Evolutionary conservation across 202 grass and related monocot species (phyloP), one percentile per base, ranked within the genome.

Genomic region (Dendrocalamus latiflorus): DNA sequence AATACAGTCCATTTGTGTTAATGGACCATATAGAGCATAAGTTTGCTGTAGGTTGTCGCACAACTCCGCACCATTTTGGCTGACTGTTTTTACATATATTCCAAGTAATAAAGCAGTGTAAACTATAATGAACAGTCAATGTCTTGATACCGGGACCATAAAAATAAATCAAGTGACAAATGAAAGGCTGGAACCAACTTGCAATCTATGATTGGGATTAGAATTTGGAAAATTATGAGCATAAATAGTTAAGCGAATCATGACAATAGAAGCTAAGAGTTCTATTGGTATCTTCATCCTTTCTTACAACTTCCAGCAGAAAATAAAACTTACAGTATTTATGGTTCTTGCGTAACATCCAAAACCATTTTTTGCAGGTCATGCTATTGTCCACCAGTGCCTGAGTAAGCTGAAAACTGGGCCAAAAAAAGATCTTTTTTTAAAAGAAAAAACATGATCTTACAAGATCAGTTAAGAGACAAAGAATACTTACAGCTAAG

Each of bases 281-380:
- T 26, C 26, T 26, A 26, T 26, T 26, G 1, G 26, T 26, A 26
- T 26, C 26, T 26, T 26, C 26, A 26, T 26, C 26, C 26, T 26
- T 26, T 26, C 26, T 26, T 26, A n/a, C n/a, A n/a, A n/a, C n/a
- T n/a, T n/a, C n/a, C n/a, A n/a, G n/a, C n/a, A n/a, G n/a, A 26
- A 26, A 26, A 26, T 26, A 26, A 59, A 78, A 85, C 94, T 92
- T 97, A 97, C 90, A 87, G 61, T 60, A 85, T 81, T 87, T 83
- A 75, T 83, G 94, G 88, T 65, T 92, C 83, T 54, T 89, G 86
- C 62, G 92, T 50, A 83, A 87, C 81, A 72, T 81, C 84, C 80
- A 94, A 69, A 55, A 94, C 86, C 68, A 75, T 86, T 42, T 25
- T 84, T 62, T 80, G 83, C 36, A 84, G 68, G 76, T 72, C 81